These are phyloP conservation scores for Eucalyptus cloeziana DNA, from an alignment of 345 rosid species.

Conservation along the genomic window DNA sequence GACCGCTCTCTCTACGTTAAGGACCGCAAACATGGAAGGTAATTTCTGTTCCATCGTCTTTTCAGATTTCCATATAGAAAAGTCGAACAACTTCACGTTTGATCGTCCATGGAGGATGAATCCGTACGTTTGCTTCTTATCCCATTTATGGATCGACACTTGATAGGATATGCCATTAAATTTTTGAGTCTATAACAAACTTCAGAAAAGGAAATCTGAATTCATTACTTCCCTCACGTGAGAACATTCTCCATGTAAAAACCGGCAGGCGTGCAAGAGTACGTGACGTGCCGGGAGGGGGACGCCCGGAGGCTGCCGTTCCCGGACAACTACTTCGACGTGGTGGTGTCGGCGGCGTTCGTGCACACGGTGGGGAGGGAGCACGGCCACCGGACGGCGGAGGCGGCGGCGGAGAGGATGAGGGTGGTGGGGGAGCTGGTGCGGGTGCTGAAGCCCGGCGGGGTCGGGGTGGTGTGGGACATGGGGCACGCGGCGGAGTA, in stretches of 20 bases:
- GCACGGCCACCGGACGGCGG: constrained; percentile 76
- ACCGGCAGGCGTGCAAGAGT: constrained; percentile 72
- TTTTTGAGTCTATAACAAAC: not conserved
- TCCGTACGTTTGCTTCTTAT: not conserved
- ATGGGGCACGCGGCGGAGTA: constrained; percentile 74
- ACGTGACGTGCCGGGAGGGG: constrained; percentile 87
- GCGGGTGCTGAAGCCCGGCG: constrained; percentile 80
- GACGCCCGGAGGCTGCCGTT: constrained; percentile 84
- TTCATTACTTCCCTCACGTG: not conserved
- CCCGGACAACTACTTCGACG: constrained; percentile 79
- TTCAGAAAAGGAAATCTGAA: not conserved
- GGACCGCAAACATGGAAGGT: constrained; percentile 91
- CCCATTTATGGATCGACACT: not conserved
- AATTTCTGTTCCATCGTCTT: not conserved
- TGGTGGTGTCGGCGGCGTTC: constrained; percentile 81
- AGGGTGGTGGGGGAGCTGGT: constrained; percentile 81
- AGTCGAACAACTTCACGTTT: not conserved
- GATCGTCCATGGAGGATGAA: not conserved
- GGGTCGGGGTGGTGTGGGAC: constrained; percentile 83
- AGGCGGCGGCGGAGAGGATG: constrained; percentile 84
- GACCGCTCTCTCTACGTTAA: constrained; percentile 80
- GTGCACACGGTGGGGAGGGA: constrained; percentile 83
- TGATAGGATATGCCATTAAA: not conserved
- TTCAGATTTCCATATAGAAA: not conserved
- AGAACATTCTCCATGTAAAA: not conserved